Base-by-base conservation (phyloP, 2,329 filamentous ascomycete species). In the Aspergillus persii region DNA sequence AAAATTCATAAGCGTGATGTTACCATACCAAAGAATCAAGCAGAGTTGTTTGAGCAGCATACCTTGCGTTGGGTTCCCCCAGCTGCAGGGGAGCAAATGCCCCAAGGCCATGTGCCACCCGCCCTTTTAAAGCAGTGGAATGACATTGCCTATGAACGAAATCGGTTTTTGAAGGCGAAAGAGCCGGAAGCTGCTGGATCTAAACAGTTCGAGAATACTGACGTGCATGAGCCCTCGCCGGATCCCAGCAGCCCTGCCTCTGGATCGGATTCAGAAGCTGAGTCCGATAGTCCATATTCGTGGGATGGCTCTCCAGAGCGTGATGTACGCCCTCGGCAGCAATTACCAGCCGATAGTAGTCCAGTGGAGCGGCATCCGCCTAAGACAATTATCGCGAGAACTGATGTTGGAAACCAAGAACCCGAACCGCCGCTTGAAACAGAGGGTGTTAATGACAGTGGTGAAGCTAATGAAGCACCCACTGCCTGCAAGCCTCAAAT, bases 11-110 rank as follows among this genome's bases (percentile, higher is more conserved):
- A 31, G 18, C 46, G 41, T 23, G 56, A 58, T 33, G 44, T 58
- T 18, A 54, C 23, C 15, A 44, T 58, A 50, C 56, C 56, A 12
- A 53, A 31, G n/a, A 50, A 54, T 29, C 56, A 58, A 54, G 41
- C 15, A 26, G n/a, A 26, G 18, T 50, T 53, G 23, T 44, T 58
- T 44, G 56, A 58, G 39, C 68, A 75, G 9, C 61, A 72, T 5
- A 61, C 51, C 29, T 74, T 79, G 15, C 82, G 67, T 57, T 76
- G 73, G 76, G 64, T 77, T 54, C 74, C 75, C 41, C 69, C 74
- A n/a, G 59, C 63, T n/a, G 51, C 69, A 1, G 72, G 73, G 12
- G 61, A 66, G 12, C 57, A 57, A 12, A 51, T 58, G 36, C 69
- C 71, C 23, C 66, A 66, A 31, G 71, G 69, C 3, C 68, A 75